Percentiles rank a stretch among this genome's conserved stretches.
phyloP scores from a whole-genome alignment of 2,329 filamentous ascomycete species.

The Tolypocladium inflatum region DNA sequence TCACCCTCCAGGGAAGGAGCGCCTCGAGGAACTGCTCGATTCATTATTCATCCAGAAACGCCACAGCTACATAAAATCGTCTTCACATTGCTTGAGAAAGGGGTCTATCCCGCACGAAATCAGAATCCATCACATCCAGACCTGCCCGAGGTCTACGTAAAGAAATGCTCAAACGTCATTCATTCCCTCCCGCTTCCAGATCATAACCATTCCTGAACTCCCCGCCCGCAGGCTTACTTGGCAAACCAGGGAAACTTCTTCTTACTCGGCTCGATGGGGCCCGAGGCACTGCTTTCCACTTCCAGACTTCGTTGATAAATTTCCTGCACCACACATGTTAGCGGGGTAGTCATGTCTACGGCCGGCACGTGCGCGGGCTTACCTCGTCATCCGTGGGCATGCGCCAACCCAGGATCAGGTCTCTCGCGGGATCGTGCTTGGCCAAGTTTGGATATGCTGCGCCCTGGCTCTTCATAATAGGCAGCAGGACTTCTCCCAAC shows the following conservation, averaged over 20 bases:
- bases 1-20: not conserved
- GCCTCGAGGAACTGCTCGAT: not conserved
- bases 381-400: constrained; percentile 85
- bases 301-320: constrained; percentile 54
- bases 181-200: not conserved
- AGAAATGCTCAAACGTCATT: not conserved
- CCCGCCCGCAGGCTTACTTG: constrained; percentile 26
- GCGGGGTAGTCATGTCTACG: not conserved
- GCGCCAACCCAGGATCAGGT: constrained; percentile 71
- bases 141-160: constrained; percentile 3
- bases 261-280: constrained; percentile 39
- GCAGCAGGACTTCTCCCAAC: constrained; percentile 81
- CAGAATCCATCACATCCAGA: not conserved
- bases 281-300: constrained; percentile 42
- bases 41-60: not conserved
- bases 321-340: constrained; percentile 32
- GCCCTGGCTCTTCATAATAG: constrained; percentile 86
- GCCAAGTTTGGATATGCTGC: constrained; percentile 66
- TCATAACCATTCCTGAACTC: constrained; percentile 14
- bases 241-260: constrained; percentile 61
- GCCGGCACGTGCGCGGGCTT: constrained; percentile 23
- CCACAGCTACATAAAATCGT: not conserved
- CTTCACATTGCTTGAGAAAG: not conserved
- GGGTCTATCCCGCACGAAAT: not conserved
- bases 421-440: constrained; percentile 60